Conservation (phyloP, 2,329 filamentous ascomycete species). For the Pseudovirgaria hyperparasitica region DNA sequence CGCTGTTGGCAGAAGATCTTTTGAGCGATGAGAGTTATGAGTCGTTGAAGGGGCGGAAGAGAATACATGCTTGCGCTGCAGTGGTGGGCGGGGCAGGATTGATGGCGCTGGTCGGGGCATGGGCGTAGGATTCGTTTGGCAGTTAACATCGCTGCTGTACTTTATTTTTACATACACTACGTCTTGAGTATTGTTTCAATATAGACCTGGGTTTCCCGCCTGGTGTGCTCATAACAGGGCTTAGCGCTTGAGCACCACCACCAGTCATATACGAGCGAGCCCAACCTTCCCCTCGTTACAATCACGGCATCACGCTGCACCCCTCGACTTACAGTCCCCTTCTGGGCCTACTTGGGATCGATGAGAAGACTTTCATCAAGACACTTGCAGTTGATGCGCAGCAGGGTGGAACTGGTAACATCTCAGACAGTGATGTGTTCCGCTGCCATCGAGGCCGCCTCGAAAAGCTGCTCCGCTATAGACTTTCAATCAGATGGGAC, state of each 20-base stretch:
- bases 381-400: constrained; percentile 19
- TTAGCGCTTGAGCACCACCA: too few relatives aligned
- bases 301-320: constrained; percentile 28
- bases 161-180: too few relatives aligned
- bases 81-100: constrained; percentile 47
- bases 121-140: constrained; percentile 31
- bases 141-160: too few relatives aligned
- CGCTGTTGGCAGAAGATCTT: constrained; percentile 38
- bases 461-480: constrained; percentile 22
- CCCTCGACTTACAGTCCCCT: constrained; percentile 18
- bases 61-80: constrained; percentile 48
- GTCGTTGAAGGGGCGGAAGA: constrained; percentile 41
- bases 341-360: constrained; percentile 17
- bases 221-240: too few relatives aligned
- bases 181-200: too few relatives aligned
- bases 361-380: constrained; percentile 17
- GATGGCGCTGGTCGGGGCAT: constrained; percentile 57
- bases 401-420: constrained; percentile 12
- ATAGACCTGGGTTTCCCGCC: too few relatives aligned
- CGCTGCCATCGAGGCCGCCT: constrained; percentile 23
- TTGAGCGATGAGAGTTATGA: constrained; percentile 52
- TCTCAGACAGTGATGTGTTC: constrained; percentile 12
- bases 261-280: constrained; percentile 22
- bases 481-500: constrained; percentile 23
- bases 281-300: constrained; percentile 13